Evolutionary conservation across 2,329 filamentous ascomycete species (phyloP), one percentile per base, ranked within the genome.

Genomic region (Cladophialophora psammophila): DNA sequence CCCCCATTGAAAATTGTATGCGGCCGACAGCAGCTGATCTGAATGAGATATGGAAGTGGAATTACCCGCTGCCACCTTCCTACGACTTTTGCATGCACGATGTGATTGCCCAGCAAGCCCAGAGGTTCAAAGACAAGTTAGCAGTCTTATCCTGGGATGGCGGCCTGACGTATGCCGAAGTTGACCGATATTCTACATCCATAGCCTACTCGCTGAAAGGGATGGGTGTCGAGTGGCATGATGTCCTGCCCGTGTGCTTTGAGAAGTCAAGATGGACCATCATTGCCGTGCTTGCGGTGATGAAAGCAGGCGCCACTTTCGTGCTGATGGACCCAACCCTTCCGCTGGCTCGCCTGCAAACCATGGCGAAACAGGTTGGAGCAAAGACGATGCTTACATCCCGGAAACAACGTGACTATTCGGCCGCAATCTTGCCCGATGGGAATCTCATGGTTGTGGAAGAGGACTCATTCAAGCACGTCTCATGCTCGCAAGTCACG

Each of bases 261-360:
- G 79, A 81, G 53, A 81, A 81, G 64, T 81, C 80, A 0, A 76
- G 76, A 12, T 82, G 80, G 80, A 75, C 79, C 10, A 73, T 81
- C 13, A 76, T 82, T 38, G 76, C 79, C 3, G 76, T 81, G 60
- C 68, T 81, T 9, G 80, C 78, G 8, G 76, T 80, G 35, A 73
- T 81, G 31, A 80, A 80, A 66, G 77, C 79, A 1, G 80, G 80
- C 9, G 79, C 78, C 12, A 78, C 79, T 4, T 81, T 81, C 61
- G 79, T 79, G 4, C 78, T 78, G 1, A 73, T 80, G 12, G 80
- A 81, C 64, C 79, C 80, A 32, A 72, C 75, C 2, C 79, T 80
- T 36, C 79, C 80, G 5, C 75, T 78, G 53, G 73, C 74, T 5
- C 75, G 80, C 18, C 65, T 81, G 10, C 72, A 74, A 52, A 75